Evolutionary conservation across 305 asterid species (phyloP), one percentile per base, ranked within the genome.

Genomic region (Rubia peregrina): DNA sequence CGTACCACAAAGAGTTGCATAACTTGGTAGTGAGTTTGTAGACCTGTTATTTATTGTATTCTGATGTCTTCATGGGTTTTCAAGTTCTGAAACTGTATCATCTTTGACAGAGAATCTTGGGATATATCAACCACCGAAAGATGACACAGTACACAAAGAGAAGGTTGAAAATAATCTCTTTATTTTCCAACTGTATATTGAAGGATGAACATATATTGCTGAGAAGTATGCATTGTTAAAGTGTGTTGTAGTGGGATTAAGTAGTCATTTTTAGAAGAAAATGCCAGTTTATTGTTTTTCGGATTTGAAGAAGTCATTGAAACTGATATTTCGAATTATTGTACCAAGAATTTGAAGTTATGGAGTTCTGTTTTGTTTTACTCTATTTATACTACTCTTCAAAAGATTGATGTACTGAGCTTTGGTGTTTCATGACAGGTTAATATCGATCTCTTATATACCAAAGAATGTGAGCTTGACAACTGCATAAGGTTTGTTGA

Each of bases 1-100:
- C 51, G 12, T 44, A 83, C 92, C 22, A 66, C 90, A 53, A 88
- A 90, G 83, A 90, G 87, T 75, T 90, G 76, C 67, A 89, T 90
- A 70, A 89, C 85, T 55, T 92, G 90, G 96, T 87, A 84, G 97
- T 88, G 80, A 87, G 76, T 77, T 71, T 71, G 62, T 71, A 38
- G 21, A 16, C 73, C 72, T 26, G 11, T 74, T 61, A 10, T 30
- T 33, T 62, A 56, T 65, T 76, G 46, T 57, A 69, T 53, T 74
- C 60, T 65, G 1, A 21, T 70, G 73, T 48, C 10, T 57, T 59
- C 36, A 30, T 70, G 71, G 61, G 60, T 61, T 64, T 64, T 13
- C 1, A 33, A 64, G 51, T 82, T 65, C 55, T 80, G 71, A 83
- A 65, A 57, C 69, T 70, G 59, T 62, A 62, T 76, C 72, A 65